Conservation (phyloP, 2,329 filamentous ascomycete species). For the Lecanoromycetidae sp. region DNA sequence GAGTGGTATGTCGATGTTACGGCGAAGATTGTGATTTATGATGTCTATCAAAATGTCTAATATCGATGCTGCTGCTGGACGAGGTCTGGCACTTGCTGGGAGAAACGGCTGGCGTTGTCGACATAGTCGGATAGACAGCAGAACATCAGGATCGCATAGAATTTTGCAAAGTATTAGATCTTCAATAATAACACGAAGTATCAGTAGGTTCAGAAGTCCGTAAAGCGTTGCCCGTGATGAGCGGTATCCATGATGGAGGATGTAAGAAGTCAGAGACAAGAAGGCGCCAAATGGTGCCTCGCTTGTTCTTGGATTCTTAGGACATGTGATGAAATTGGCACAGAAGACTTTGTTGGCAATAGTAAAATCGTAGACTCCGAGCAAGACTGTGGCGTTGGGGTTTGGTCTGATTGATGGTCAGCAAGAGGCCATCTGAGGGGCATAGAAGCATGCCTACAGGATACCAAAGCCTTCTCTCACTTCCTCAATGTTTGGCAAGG, state of each 20-base stretch:
- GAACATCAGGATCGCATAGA: conserved; percentile 68
- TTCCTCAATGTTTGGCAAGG: conserved; percentile 61
- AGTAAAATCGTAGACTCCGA: conserved; percentile 85
- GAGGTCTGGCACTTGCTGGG: conserved; percentile 59
- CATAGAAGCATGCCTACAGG: conserved; percentile 46
- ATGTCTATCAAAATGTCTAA: conserved; percentile 82
- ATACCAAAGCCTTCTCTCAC: conserved; percentile 69
- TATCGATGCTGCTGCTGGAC: conserved; percentile 62
- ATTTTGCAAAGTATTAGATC: conserved; percentile 71
- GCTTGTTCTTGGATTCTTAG: conserved; percentile 48
- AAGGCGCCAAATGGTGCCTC: conserved; percentile 70
- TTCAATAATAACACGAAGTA: conserved; percentile 75
- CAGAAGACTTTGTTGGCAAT: conserved; percentile 94
- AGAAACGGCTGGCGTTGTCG: conserved; percentile 80
- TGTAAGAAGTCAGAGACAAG: conserved; percentile 80
- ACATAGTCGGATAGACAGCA: conserved; percentile 66
- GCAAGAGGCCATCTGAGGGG: neutral
- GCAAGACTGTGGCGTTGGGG: conserved; percentile 63
- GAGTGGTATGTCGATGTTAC: conserved; percentile 69
- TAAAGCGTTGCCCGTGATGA: conserved; percentile 69
- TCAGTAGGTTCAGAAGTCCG: conserved; percentile 71
- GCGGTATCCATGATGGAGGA: conserved; percentile 84
- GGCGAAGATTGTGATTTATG: conserved; percentile 84
- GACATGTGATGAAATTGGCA: conserved; percentile 60
- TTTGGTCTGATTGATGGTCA: conserved; percentile 51